Conservation (phyloP, 2,329 filamentous ascomycete genomes). For the Mycosphaerella arachidis region DNA sequence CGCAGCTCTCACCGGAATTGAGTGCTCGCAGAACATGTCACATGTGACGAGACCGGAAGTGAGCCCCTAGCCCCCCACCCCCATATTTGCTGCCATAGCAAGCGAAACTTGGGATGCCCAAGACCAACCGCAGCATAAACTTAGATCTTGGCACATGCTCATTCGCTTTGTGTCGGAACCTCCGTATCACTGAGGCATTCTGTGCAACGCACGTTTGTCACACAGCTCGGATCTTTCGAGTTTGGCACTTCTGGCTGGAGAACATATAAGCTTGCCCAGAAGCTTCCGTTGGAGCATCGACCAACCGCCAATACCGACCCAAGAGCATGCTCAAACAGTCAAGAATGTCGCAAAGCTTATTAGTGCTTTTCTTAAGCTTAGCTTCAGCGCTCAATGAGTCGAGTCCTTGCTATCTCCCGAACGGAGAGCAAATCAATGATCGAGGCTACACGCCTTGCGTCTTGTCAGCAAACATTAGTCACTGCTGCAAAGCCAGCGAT, state of each 20-base stretch:
- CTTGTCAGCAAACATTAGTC: background rate
- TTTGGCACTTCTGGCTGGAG: background rate
- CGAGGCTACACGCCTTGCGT: background rate
- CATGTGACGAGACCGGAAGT: background rate
- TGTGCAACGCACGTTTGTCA: background rate
- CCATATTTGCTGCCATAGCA: background rate
- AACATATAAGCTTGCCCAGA: background rate
- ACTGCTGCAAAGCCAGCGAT: background rate
- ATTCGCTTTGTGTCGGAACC: background rate
- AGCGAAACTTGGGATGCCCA: background rate
- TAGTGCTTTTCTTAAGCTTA: background rate
- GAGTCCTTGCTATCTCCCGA: background rate
- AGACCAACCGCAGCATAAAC: background rate
- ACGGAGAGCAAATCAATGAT: background rate
- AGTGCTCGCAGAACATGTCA: background rate
- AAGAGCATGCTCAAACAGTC: background rate
- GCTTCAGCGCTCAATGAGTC: background rate
- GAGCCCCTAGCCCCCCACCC: background rate
- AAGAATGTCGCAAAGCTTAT: background rate
- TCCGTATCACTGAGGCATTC: background rate
- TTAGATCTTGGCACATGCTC: background rate
- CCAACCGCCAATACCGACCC: background rate
- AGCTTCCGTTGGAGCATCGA: background rate
- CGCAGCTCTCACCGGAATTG: background rate
- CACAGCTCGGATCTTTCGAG: no score